Base-by-base conservation (phyloP, 169 alveolate genomes). In the Eimeria brunetti region DNA sequence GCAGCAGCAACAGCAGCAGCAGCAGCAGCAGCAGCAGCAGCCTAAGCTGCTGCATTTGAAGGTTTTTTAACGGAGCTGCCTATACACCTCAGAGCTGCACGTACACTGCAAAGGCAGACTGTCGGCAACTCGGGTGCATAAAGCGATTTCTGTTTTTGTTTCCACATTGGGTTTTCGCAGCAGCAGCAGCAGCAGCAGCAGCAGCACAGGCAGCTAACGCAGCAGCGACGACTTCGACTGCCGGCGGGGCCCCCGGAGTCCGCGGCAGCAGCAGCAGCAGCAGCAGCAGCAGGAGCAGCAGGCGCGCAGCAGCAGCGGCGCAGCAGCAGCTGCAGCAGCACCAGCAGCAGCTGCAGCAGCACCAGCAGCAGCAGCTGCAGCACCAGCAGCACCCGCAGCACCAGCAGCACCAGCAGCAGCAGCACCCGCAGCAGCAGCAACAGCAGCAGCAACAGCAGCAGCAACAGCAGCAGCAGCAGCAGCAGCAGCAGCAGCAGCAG, bases 401-500 rank as follows among this genome's bases (percentile, higher is more conserved):
- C n/a, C n/a, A n/a, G n/a, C n/a, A n/a, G n/a, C n/a, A n/a, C n/a
- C n/a, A n/a, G n/a, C n/a, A n/a, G n/a, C n/a, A n/a, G n/a, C n/a
- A n/a, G n/a, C n/a, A n/a, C n/a, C n/a, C n/a, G n/a, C n/a, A n/a
- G n/a, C n/a, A n/a, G n/a, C 86, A 75, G 86, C 86, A 75, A 56
- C 86, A 75, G 86, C 86, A 75, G 58, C 86, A 75, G 86, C 86
- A 75, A 56, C 86, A 75, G 62, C 51, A 46, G 46, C 41, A 81
- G 71, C 51, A 81, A 27, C 64, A 51, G 69, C 73, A 88, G 53
- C 83, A 78, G 30, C 85, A 88, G 51, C 62, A 64, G 33, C 83
- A 67, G n/a, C 78, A 67, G 67, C 24, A 20, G 46, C 8, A 30
- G 46, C 81, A 75, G 89, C 89, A 73, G 58, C n/a, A 67, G 58